Conservation (phyloP, 2,329 filamentous ascomycete species). For the Pyrenophora graminea region DNA sequence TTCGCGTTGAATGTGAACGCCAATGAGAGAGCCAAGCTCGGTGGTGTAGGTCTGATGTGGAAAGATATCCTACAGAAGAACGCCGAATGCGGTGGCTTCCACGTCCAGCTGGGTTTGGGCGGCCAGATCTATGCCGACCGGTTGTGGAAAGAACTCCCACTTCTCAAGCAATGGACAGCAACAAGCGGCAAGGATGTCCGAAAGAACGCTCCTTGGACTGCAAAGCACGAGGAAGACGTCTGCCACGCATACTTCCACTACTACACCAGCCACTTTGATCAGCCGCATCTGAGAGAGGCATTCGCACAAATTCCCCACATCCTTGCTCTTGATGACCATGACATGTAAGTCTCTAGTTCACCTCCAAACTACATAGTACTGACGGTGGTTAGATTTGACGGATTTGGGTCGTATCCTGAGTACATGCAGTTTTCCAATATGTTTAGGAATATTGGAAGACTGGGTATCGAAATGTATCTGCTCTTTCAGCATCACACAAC, state of each 20-base stretch:
- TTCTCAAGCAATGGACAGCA: conserved; percentile 91
- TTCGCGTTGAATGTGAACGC: conserved; percentile 87
- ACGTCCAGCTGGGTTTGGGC: conserved; percentile 87
- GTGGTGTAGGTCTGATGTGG: conserved; percentile 96
- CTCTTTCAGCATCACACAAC: conserved; percentile 99
- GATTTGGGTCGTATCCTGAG: conserved; percentile 94
- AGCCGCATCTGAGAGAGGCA: conserved; percentile 89
- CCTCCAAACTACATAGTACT: not conserved
- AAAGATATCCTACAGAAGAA: conserved; percentile 98
- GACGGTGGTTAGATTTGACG: conserved; percentile 73
- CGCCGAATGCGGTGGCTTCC: conserved; percentile 92
- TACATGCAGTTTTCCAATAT: conserved; percentile 98
- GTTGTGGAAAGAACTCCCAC: conserved; percentile 92
- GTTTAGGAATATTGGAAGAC: conserved; percentile 96
- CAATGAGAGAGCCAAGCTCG: conserved; percentile 81
- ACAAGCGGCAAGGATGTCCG: conserved; percentile 92
- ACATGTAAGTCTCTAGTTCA: conserved; percentile 72
- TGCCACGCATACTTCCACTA: conserved; percentile 98
- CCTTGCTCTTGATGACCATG: conserved; percentile 91
- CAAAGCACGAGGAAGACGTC: conserved; percentile 92
- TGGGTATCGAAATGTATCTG: conserved; percentile 96
- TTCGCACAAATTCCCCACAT: conserved; percentile 97
- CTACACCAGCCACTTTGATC: conserved; percentile 97
- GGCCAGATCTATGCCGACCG: conserved; percentile 95
- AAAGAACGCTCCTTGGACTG: conserved; percentile 89